These are phyloP conservation scores for Tetratostichococcus sp. DNA, from an alignment of 139 green algal species.

Conservation along the genomic window DNA sequence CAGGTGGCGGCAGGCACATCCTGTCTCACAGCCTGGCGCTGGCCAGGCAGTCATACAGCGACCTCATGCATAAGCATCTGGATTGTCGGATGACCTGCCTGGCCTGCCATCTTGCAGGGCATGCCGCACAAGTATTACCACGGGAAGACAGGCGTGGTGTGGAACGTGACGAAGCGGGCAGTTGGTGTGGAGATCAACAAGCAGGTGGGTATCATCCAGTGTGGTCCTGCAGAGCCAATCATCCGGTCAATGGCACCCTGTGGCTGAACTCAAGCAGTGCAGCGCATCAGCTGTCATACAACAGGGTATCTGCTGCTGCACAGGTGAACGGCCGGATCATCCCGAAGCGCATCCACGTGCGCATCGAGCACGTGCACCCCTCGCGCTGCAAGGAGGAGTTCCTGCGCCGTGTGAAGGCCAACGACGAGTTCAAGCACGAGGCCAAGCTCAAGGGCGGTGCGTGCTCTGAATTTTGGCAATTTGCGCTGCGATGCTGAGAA, in stretches of 20 bases:
- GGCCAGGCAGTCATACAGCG: too few species aligned
- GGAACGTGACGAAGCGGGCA: conserved; percentile 98
- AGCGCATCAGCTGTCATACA: too few species aligned
- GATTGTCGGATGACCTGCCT: not conserved
- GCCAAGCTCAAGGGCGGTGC: conserved; percentile 70
- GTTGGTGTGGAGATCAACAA: conserved; percentile 98
- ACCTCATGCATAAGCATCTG: not conserved
- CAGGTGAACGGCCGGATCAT: conserved; percentile 87
- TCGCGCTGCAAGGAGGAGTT: conserved; percentile 96
- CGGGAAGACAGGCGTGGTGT: conserved; percentile 91
- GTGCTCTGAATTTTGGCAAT: not conserved
- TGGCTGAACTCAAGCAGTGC: too few species aligned
- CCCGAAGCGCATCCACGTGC: conserved; percentile 95
- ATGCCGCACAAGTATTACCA: conserved; percentile 99
- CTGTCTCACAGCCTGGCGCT: too few species aligned
- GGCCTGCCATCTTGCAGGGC: conserved; percentile 55
- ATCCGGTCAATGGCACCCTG: too few species aligned
- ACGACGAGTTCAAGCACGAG: conserved; percentile 77
- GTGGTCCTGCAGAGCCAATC: too few species aligned
- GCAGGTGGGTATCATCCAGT: conserved; percentile 61
- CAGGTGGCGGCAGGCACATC: too few species aligned
- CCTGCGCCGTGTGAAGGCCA: conserved; percentile 69
- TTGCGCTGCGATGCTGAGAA: too few species aligned
- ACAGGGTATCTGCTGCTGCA: not conserved
- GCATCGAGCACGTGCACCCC: conserved; percentile 92